phyloP scores from a whole-genome alignment of 169 alveolate species.

The Cystoisospora suis region DNA sequence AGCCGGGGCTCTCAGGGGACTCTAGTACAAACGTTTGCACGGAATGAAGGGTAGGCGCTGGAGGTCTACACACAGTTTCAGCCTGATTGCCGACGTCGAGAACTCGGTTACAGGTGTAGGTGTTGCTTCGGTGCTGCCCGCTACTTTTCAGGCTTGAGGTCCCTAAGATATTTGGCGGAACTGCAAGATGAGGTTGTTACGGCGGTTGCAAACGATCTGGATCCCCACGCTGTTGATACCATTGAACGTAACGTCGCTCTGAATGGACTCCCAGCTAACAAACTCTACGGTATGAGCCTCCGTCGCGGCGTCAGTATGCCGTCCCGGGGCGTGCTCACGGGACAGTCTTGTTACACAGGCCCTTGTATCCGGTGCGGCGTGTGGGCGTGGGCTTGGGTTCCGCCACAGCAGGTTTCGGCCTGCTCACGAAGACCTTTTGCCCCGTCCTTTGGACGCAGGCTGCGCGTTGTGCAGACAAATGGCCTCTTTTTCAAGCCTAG shows the following conservation, averaged over 20 bases:
- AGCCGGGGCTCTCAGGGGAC: too few relatives aligned
- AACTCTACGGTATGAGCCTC: constrained; percentile 69
- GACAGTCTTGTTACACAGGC: too few relatives aligned
- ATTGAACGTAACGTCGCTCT: constrained; percentile 80
- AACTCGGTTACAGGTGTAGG: neutral
- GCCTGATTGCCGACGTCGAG: neutral
- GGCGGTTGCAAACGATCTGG: constrained; percentile 87
- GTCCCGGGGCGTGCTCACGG: too few relatives aligned
- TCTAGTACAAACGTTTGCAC: too few relatives aligned
- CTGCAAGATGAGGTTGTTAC: constrained; percentile 69
- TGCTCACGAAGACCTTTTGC: neutral
- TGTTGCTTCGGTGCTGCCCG: constrained; percentile 67
- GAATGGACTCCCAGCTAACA: constrained; percentile 74
- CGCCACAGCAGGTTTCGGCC: neutral
- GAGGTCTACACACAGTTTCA: too few relatives aligned
- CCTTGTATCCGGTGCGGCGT: too few relatives aligned
- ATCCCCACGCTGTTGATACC: constrained; percentile 84
- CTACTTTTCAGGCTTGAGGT: constrained; percentile 89
- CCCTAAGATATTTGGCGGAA: constrained; percentile 87
- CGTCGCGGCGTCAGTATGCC: too few relatives aligned
- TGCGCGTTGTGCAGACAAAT: too few relatives aligned
- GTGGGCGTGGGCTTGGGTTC: too few relatives aligned
- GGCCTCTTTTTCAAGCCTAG: too few relatives aligned
- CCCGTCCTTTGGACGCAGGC: too few relatives aligned
- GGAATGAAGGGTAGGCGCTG: too few relatives aligned